These are phyloP conservation scores for Punica granatum DNA, from an alignment of 345 rosid species.

Conservation along the genomic window DNA sequence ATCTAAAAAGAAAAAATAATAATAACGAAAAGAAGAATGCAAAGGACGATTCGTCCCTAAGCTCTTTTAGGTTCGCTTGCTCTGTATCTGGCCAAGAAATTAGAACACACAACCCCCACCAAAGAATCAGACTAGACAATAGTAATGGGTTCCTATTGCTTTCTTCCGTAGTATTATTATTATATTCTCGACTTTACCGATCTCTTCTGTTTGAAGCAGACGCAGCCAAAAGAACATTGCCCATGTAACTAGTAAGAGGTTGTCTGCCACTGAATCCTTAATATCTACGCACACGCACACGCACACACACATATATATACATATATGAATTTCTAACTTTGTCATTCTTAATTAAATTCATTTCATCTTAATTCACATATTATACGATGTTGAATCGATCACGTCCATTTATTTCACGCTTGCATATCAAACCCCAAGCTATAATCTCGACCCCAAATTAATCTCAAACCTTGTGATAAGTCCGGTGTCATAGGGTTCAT, in stretches of 20 bases:
- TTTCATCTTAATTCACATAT: not conserved
- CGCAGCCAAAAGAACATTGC: not conserved
- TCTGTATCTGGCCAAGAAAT: not conserved
- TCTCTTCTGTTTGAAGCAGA: not conserved
- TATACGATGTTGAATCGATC: not conserved
- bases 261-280: not conserved
- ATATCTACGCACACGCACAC: not conserved
- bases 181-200: not conserved
- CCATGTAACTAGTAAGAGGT: not conserved
- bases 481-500: too few relatives aligned
- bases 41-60: too few relatives aligned
- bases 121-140: not conserved
- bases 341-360: not conserved
- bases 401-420: not conserved
- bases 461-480: too few relatives aligned
- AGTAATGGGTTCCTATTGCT: not conserved
- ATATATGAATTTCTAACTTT: not conserved
- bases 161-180: not conserved
- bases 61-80: too few relatives aligned
- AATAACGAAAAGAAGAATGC: too few relatives aligned
- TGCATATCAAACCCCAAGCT: too few relatives aligned
- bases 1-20: too few relatives aligned
- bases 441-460: too few relatives aligned
- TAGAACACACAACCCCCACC: not conserved
- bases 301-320: not conserved